A percentile compares a stretch with the other conserved stretches of the same genome.
phyloP scores from a whole-genome alignment of 129 eudicot species.

The Logfia minima region DNA sequence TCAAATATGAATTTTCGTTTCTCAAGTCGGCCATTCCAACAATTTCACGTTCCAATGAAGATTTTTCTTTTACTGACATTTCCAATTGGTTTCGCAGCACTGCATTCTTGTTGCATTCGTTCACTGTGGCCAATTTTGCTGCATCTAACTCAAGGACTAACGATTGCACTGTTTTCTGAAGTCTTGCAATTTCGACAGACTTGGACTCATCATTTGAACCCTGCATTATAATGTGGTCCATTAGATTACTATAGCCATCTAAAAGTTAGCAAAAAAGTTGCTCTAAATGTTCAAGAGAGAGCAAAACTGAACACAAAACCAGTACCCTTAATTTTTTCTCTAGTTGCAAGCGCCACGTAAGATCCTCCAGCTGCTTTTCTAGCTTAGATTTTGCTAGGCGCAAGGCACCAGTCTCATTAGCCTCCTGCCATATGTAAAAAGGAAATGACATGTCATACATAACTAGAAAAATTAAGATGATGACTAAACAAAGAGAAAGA shows the following conservation, averaged over 20 bases:
- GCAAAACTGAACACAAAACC: slow-evolving; percentile 15
- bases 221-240: slow-evolving; percentile 41
- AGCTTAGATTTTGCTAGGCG: slow-evolving; percentile 90
- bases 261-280: not conserved
- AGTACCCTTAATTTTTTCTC: slow-evolving; percentile 90
- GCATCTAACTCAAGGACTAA: slow-evolving; percentile 71
- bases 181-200: slow-evolving; percentile 71
- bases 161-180: slow-evolving; percentile 70
- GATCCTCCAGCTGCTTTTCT: slow-evolving; percentile 98
- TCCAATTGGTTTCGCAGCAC: slow-evolving; percentile 64
- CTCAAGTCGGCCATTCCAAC: slow-evolving; percentile 53
- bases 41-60: slow-evolving; percentile 65
- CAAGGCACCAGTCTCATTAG: slow-evolving; percentile 98
- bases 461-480: not conserved
- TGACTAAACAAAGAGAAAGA: not conserved
- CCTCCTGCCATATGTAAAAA: slow-evolving; percentile 59
- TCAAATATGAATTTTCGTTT: slow-evolving; percentile 69
- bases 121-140: slow-evolving; percentile 71
- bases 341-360: slow-evolving; percentile 91
- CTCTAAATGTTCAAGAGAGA: slow-evolving; percentile 1
- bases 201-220: slow-evolving; percentile 81
- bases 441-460: slow-evolving; percentile 1
- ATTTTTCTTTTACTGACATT: slow-evolving; percentile 71
- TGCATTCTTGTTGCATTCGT: slow-evolving; percentile 76
- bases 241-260: slow-evolving; percentile 9